Base-by-base conservation (phyloP, 1,139 yeast genomes). In the Candida tropicalis region DNA sequence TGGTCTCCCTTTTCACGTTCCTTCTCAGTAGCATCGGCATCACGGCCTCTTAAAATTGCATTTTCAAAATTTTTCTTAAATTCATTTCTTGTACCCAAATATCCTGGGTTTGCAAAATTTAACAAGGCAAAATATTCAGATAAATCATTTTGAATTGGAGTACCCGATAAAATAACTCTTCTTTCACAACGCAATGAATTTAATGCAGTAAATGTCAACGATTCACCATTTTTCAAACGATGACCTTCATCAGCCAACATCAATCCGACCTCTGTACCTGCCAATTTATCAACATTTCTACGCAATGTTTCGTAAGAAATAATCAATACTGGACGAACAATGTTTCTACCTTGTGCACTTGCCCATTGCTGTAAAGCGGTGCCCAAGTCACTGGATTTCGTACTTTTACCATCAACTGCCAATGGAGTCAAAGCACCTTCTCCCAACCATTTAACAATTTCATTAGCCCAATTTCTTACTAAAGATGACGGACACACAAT, bases 381-480 rank as follows among this genome's bases (percentile, higher is more conserved):
- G 1, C 84, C 84, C 22, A 91, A 78, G 24, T 86, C 93, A 0
- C 77, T 66, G 5, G 81, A 68, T 53, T 84, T 84, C 1, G 89
- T 82, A 17, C 81, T 68, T 58, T 89, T 90, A 9, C 99, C 99
- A 60, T 93, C 99, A 8, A 89, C 83, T 0, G 98, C 96, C 45
- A 95, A 70, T 0, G 98, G 95, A 1, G 95, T 84, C 12, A 93
- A 63, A 0, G 87, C 82, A 11, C 95, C 97, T 53, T 87, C 89
- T 0, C 99, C 99, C 11, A 93, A 72, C 99, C 99, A 93, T 63
- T 93, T 93, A 35, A 84, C 80, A 45, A 93, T 81, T 67, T 93
- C 99, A 61, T 93, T 93, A 2, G 98, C 99, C 99, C 99, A 93
- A 58, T 93, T 93, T 46, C 91, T 76, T 20, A 93, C 99, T 52